Base-by-base conservation (phyloP, 768 basidiomycete genomes). In the Gyrodon lividus region DNA sequence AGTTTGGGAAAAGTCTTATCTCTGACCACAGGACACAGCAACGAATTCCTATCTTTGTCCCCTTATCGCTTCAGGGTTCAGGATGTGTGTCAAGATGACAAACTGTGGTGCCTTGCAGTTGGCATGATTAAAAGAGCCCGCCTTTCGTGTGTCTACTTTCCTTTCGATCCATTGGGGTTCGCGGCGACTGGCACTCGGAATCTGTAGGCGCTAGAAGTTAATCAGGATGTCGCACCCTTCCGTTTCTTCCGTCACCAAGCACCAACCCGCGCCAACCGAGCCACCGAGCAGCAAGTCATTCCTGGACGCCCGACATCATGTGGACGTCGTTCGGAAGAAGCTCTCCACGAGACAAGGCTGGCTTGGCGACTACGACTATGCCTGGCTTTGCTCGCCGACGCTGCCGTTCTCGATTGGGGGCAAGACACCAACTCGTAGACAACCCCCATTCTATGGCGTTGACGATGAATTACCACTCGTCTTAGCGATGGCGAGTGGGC, bases 321-420 rank as follows among this genome's bases (percentile, higher is more conserved):
- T 46, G 3, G 22, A 20, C 5, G 9, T 48, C 17, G 31, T 71
- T 28, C 61, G 59, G 13, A 61, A 49, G 35, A 79, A 78, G 62
- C 26, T 78, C 41, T 76, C 77, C 5, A 78, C 79, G 2, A 72
- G 68, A 55, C 71, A 84, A 39, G 89, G 89, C 7, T 92, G 90
- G 90, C 51, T 92, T n/a, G 90, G 90, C 0, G 85, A 86, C 63
- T 92, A 91, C 62, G 81, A 92, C 70, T 92, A 88, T 61, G 77
- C 71, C 7, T 86, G 82, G 80, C 76, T 90, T 48, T 91, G 89
- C 63, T 78, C 74, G 17, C 89, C 90, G 2, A 68, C 73, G 1
- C 72, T 89, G 0, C 90, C 90, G 0, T 89, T 80, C 61, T 65
- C 74, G 23, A 64, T 66, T 16, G 64, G 63, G 20, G 68, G 71